A percentile compares a stretch with the other conserved stretches of the same genome.
These are phyloP conservation scores for Gloeophyllum trabeum DNA, from an alignment of 768 basidiomycete genomes.

Conservation along the genomic window DNA sequence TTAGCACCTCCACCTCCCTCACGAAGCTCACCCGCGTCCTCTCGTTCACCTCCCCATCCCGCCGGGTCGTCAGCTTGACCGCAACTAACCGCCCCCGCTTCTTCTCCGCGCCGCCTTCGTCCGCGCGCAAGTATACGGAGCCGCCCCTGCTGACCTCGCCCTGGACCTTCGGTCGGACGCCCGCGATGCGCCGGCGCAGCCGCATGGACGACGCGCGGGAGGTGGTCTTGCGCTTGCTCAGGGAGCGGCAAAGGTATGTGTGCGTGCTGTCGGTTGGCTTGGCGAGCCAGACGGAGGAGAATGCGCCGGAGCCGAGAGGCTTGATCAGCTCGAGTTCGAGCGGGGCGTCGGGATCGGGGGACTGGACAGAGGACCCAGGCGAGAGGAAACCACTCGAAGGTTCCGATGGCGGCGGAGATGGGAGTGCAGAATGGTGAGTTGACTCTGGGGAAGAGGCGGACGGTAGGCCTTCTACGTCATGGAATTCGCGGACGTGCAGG, in stretches of 20 bases:
- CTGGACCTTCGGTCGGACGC: neutral
- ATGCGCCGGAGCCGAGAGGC: conserved; percentile 59
- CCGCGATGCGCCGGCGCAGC: neutral
- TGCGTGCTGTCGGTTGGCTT: neutral
- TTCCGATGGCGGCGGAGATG: too few species aligned
- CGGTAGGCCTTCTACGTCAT: too few species aligned
- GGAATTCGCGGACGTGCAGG: too few species aligned
- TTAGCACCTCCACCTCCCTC: conserved; percentile 76
- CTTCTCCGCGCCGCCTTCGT: conserved; percentile 22
- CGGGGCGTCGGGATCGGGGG: too few species aligned
- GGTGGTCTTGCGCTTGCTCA: neutral
- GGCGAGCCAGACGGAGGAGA: conserved; percentile 70
- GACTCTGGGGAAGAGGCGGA: too few species aligned
- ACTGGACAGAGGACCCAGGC: too few species aligned
- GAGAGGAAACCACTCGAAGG: too few species aligned
- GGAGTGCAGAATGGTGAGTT: too few species aligned
- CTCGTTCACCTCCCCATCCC: conserved; percentile 42
- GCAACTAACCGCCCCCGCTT: conserved; percentile 28
- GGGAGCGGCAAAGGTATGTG: too few species aligned
- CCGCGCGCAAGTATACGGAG: conserved; percentile 1
- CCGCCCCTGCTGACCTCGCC: neutral
- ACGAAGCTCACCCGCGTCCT: conserved; percentile 70
- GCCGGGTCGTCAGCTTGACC: conserved; percentile 38
- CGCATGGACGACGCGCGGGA: neutral
- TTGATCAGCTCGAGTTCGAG: conserved; percentile 24